These are phyloP conservation scores for Trifolium subterraneum DNA, from an alignment of 306 rosid species.

Conservation along the genomic window DNA sequence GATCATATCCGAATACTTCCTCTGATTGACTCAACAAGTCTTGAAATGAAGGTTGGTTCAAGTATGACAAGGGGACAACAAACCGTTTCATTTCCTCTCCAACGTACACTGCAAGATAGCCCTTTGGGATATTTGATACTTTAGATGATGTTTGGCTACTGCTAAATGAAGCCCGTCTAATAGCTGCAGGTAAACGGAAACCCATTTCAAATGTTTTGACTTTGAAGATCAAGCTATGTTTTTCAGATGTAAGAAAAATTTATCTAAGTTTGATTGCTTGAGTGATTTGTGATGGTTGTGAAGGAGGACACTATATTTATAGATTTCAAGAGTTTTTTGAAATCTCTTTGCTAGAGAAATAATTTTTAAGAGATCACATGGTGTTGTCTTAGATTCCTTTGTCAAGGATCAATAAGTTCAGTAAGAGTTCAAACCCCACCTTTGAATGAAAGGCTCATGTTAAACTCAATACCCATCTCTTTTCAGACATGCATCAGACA, in stretches of 20 bases:
- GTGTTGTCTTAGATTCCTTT: slow-evolving; percentile 18
- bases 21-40: slow-evolving; percentile 8
- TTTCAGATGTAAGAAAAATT: background rate
- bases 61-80: slow-evolving; percentile 4
- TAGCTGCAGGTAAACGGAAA: slow-evolving; percentile 9
- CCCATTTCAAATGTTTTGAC: slow-evolving; percentile 25
- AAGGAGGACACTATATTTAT: slow-evolving; percentile 2
- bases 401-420: slow-evolving; percentile 2
- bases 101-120: slow-evolving; percentile 14
- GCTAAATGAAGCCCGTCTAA: slow-evolving; percentile 14
- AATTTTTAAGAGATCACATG: slow-evolving; percentile 35
- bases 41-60: slow-evolving; percentile 31
- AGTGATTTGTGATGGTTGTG: slow-evolving; percentile 9
- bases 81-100: slow-evolving; percentile 13
- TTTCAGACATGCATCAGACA: slow-evolving; percentile 16
- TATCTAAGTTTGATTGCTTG: background rate
- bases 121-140: slow-evolving; percentile 14
- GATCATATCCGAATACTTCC: slow-evolving; percentile 10
- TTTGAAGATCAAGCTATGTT: background rate
- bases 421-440: background rate
- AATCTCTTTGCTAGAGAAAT: slow-evolving; percentile 17
- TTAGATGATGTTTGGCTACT: slow-evolving; percentile 16
- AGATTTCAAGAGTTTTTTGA: slow-evolving; percentile 2
- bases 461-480: slow-evolving; percentile 3
- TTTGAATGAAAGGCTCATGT: background rate